Percentiles rank a stretch among this genome's conserved stretches.
phyloP scores from a whole-genome alignment of 495 filamentous ascomycete species.

The Trichocladium antarcticum region DNA sequence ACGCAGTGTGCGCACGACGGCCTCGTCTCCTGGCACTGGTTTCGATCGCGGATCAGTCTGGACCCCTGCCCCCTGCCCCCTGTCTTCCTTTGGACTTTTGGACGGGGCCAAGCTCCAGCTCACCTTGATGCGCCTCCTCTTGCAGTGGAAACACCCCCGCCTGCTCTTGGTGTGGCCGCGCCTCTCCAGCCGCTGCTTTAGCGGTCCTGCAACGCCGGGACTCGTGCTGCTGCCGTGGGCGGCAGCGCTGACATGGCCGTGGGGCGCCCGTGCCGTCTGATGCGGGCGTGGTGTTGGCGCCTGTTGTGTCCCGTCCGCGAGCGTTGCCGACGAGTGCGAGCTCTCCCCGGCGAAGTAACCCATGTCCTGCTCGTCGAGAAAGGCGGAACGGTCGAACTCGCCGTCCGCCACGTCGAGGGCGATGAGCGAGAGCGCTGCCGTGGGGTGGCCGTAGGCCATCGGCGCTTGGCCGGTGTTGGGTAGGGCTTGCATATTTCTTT shows the following conservation, averaged over 20 bases:
- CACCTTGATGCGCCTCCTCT: constrained; percentile 51
- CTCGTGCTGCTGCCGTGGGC: background rate
- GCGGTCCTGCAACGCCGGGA: background rate
- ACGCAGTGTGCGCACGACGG: constrained; percentile 50
- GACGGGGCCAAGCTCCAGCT: too few relatives aligned
- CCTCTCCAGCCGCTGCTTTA: constrained; percentile 31
- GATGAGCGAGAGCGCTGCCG: constrained; percentile 18
- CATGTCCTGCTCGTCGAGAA: constrained; percentile 20
- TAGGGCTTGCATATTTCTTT: background rate
- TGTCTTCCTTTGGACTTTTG: background rate
- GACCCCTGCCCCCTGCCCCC: background rate
- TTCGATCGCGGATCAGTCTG: background rate
- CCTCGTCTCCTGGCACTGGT: constrained; percentile 46
- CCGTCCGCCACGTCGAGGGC: constrained; percentile 13
- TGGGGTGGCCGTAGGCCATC: constrained; percentile 6
- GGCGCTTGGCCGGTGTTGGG: background rate
- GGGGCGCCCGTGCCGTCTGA: too few relatives aligned
- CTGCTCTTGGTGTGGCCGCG: constrained; percentile 50
- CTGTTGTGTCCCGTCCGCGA: background rate
- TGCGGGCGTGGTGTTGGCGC: too few relatives aligned
- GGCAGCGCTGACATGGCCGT: background rate
- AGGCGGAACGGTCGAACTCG: constrained; percentile 26
- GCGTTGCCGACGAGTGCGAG: constrained; percentile 11
- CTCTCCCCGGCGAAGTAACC: constrained; percentile 27
- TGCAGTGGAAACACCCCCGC: constrained; percentile 55